Evolutionary conservation across 2,329 filamentous ascomycete genomes (phyloP).

Genomic region (Sphaerulina musiva): DNA sequence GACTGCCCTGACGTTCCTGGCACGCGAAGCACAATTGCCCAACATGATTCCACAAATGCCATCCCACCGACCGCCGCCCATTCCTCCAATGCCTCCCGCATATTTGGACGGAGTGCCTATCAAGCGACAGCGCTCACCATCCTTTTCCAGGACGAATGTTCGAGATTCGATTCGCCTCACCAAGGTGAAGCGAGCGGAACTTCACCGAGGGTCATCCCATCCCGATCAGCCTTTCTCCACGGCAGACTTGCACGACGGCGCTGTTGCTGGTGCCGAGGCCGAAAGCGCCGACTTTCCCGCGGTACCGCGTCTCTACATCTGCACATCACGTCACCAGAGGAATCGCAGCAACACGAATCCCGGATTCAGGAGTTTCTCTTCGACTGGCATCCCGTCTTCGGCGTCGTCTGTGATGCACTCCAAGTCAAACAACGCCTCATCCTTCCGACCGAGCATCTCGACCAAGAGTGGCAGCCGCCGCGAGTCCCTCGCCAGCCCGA

Average conservation of each 20-base stretch:
- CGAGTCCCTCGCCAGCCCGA: conserved; percentile 26
- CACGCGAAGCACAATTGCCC: conserved; percentile 61
- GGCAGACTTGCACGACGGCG: conserved; percentile 4
- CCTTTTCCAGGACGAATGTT: conserved; percentile 51
- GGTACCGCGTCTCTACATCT: conserved; percentile 63
- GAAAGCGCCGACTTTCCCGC: conserved; percentile 65
- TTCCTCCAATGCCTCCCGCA: conserved; percentile 25
- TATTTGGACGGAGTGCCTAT: conserved; percentile 26
- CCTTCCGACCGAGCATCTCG: conserved; percentile 22
- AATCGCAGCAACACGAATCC: conserved; percentile 87
- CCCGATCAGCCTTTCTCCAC: conserved; percentile 11
- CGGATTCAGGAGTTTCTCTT: conserved; percentile 73
- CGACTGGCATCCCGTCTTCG: conserved; percentile 39
- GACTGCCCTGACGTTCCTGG: conserved; percentile 87
- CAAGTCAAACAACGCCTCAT: conserved; percentile 20
- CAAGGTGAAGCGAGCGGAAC: conserved; percentile 51
- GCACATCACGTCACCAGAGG: conserved; percentile 59
- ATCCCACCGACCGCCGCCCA: conserved; percentile 23
- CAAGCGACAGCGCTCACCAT: conserved; percentile 28
- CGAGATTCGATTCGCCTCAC: conserved; percentile 85
- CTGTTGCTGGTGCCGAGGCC: conserved; percentile 22
- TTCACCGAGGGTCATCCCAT: conserved; percentile 18
- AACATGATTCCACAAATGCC: conserved; percentile 21
- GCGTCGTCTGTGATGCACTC: conserved; percentile 22
- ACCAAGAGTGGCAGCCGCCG: conserved; percentile 25